Evolutionary conservation across 2,329 filamentous ascomycete genomes (phyloP).

Genomic region (Aspergillus ruber): DNA sequence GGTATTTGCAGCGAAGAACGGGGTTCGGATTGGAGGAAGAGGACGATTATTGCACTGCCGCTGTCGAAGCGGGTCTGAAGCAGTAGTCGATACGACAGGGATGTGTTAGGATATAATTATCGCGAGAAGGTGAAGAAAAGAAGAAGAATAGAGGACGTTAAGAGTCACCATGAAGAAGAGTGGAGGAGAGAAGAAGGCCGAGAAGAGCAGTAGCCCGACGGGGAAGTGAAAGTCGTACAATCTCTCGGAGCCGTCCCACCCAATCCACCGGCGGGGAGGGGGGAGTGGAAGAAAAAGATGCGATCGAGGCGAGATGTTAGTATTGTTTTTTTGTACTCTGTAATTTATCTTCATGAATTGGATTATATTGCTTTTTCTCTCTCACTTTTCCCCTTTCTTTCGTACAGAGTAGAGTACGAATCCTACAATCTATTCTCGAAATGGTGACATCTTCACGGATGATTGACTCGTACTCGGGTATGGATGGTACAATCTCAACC

Average conservation of each 20-base stretch:
- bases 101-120: not conserved
- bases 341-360: too few relatives aligned
- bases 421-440: too few relatives aligned
- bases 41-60: not conserved
- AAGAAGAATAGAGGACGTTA: not conserved
- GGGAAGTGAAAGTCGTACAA: not conserved
- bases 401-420: too few relatives aligned
- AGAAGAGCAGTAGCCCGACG: not conserved
- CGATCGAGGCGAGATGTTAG: not conserved
- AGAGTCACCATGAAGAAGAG: constrained; percentile 1
- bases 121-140: constrained; percentile 1
- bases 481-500: too few relatives aligned
- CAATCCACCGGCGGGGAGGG: not conserved
- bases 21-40: not conserved
- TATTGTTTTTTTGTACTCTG: not conserved
- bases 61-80: constrained; percentile 1
- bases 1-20: not conserved
- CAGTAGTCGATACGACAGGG: not conserved
- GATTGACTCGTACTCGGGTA: too few relatives aligned
- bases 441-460: too few relatives aligned
- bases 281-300: not conserved
- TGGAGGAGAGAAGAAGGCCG: not conserved
- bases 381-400: not conserved
- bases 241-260: not conserved
- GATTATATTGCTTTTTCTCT: not conserved